A percentile compares a stretch with the other conserved stretches of the same genome.
Conservation (phyloP, 768 basidiomycete genomes). For the Tylopilus felleus region DNA sequence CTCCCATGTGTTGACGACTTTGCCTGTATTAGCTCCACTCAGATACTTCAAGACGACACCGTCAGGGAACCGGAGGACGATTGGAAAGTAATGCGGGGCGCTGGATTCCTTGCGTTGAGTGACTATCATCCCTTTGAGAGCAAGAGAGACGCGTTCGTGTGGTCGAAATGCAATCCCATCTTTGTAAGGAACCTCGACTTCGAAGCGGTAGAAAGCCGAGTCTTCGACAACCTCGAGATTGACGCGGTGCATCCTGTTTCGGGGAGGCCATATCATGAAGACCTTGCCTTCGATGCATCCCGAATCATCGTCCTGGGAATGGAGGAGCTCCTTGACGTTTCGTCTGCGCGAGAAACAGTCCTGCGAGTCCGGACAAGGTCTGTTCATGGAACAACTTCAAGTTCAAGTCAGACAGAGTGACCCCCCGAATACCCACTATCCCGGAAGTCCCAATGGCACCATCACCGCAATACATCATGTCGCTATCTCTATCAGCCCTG, state of each 20-base stretch:
- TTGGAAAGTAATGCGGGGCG: constrained; percentile 34
- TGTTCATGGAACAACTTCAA: constrained; percentile 5
- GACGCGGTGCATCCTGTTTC: constrained; percentile 27
- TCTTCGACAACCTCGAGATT: constrained; percentile 27
- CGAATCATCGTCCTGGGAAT: constrained; percentile 27
- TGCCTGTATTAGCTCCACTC: constrained; percentile 26
- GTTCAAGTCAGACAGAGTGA: background rate
- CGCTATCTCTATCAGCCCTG: constrained; percentile 34
- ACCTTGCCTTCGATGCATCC: constrained; percentile 42
- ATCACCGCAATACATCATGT: constrained; percentile 8
- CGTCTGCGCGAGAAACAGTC: constrained; percentile 28
- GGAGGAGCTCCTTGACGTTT: constrained; percentile 32
- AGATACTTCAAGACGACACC: constrained; percentile 43
- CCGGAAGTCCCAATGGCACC: background rate
- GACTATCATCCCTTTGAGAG: constrained; percentile 43
- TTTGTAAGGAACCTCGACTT: constrained; percentile 36
- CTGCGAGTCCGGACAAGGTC: background rate
- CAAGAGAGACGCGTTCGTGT: constrained; percentile 43
- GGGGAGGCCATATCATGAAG: constrained; percentile 44
- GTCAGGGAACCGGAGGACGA: constrained; percentile 40
- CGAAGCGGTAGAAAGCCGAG: constrained; percentile 30
- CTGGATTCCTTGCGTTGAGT: constrained; percentile 27
- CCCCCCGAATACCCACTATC: constrained; percentile 18
- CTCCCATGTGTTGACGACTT: constrained; percentile 40
- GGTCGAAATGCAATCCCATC: constrained; percentile 38